Evolutionary conservation across 2,329 filamentous ascomycete genomes (phyloP), one percentile per base, ranked within the genome.

Genomic region (Pseudocercospora macadamiae): DNA sequence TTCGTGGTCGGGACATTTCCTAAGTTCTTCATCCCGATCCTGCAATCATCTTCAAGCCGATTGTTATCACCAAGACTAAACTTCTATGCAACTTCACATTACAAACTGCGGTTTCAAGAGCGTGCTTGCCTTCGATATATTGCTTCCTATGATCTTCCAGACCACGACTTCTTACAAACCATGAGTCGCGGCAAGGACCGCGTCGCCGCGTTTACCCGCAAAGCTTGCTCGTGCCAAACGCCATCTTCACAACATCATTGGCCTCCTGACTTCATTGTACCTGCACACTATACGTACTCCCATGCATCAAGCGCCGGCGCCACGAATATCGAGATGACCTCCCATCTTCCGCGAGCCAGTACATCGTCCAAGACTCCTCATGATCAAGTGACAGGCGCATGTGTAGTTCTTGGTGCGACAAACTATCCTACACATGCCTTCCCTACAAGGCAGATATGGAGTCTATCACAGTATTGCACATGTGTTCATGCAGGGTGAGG

Each of bases 231-330:
- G 14, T 32, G 12, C 5, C 48, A 61, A 51, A 52, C 54, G 39
- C 55, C 16, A 59, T 54, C 45, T 62, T 51, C 16, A 32, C 3
- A 30, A 55, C 48, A 37, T 59, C 59, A 62, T 62, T 62, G 55
- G 59, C 48, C 55, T 53, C 55, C 53, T 56, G 55, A 55, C 23
- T 44, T 36, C 57, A 26, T 45, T 23, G 28, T 49, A 53, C 51
- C 25, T 54, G 48, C 54, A 45, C 36, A n/a, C 19, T 36, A 42
- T 32, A 26, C 25, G 47, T 51, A 23, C 23, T 45, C 44, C 10
- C 45, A 54, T 42, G 45, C 44, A 34, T 42, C 48, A 51, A 55
- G 51, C 61, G 57, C 39, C 59, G 45, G 44, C n/a, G 32, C n/a
- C 42, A 55, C n/a, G n/a, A 18, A 28, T 47, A 16, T 49, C 52